Evolutionary conservation across 805 yeast species (phyloP), one percentile per base, ranked within the genome.

Genomic region (Saturnispora galanensis): DNA sequence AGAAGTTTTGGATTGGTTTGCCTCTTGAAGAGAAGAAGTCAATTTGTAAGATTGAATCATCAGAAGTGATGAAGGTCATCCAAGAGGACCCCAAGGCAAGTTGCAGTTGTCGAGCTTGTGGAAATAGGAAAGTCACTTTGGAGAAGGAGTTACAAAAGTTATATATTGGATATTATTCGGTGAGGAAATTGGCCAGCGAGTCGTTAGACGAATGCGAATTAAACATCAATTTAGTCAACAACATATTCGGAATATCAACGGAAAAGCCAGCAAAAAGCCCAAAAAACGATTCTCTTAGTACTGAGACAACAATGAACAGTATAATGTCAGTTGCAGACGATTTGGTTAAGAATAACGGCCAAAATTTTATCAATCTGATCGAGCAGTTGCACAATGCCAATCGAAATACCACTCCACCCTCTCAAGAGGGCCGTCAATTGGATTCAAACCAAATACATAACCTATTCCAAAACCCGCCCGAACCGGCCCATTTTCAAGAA

Each of bases 31-130:
- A 76, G 52, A 81, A 84, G 53, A 69, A 73, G 52, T 66, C 73
- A 29, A 70, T 87, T 18, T 72, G 84, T 29, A 70, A 73, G 53
- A 74, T 84, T 37, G 85, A 84, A 52, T 81, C 79, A 57, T 76
- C 76, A 39, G 79, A 84, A 35, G 78, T 88, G 1, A 69, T 84
- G 62, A 74, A 73, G 40, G 70, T 77, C 36, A 75, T 86, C 59
- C 75, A 73, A 48, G 77, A 72, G 47, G 78, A 77, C 55, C 81
- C 77, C 55, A 68, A 70, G 50, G 64, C 68, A 21, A 59, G 62
- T 26, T 88, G 96, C 59, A 71, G 76, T 47, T 89, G 96, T 58
- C 66, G 79, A 4, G 77, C 77, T 15, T 89, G 96, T 64, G 90
- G 89, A 2, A 73, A 84, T 38, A 80, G 83, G 52, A 77, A 81